phyloP scores from a whole-genome alignment of 257 asterid species.

The Nyctanthes arbortristis region DNA sequence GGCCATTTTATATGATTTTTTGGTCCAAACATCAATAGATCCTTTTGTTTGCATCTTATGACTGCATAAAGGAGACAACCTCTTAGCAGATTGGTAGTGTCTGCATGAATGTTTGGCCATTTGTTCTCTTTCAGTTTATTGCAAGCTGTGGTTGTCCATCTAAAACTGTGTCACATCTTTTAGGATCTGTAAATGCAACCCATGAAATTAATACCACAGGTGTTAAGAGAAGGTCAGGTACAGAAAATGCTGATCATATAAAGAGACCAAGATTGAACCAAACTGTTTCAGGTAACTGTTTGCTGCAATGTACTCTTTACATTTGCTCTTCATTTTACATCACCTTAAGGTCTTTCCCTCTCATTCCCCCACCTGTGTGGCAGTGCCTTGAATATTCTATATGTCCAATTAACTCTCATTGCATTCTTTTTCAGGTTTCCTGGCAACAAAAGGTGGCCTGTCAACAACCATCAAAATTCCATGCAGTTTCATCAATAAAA shows the following conservation, averaged over 20 bases:
- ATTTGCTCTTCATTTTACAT: neutral
- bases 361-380: neutral
- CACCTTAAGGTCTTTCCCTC: neutral
- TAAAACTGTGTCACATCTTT: neutral
- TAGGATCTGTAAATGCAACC: constrained; percentile 25
- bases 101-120: neutral
- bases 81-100: too few species aligned
- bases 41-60: neutral
- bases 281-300: constrained; percentile 38
- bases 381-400: neutral
- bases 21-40: neutral
- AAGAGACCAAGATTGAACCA: constrained; percentile 53
- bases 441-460: constrained; percentile 20
- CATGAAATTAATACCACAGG: constrained; percentile 18
- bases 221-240: constrained; percentile 49
- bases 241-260: constrained; percentile 31
- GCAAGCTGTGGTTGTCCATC: constrained; percentile 14
- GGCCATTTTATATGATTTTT: neutral
- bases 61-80: neutral
- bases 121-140: neutral
- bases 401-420: neutral
- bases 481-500: constrained; percentile 39
- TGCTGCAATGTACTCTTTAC: neutral
- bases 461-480: constrained; percentile 9
- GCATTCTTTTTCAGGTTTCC: constrained; percentile 28